Evolutionary conservation across 495 filamentous ascomycete species (phyloP).

Genomic region (Achaetomiella virescens): DNA sequence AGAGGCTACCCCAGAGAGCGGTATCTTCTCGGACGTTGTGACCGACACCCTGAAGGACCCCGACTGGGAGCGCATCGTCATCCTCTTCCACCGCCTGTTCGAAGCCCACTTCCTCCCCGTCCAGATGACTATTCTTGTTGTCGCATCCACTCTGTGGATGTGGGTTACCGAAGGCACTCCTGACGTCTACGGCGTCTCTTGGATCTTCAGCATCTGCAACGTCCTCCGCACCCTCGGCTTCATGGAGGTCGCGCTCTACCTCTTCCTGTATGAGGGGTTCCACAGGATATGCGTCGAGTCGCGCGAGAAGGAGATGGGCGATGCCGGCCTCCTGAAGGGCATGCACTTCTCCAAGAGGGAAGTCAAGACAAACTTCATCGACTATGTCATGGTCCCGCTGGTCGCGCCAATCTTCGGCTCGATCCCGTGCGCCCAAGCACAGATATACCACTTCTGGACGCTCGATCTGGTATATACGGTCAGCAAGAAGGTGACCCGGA

Average conservation of each 20-base stretch:
- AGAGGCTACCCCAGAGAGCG: constrained; percentile 36
- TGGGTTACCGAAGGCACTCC: constrained; percentile 39
- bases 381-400: constrained; percentile 53
- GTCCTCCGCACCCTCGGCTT: constrained; percentile 53
- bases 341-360: constrained; percentile 52
- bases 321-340: constrained; percentile 51
- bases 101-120: constrained; percentile 65
- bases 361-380: constrained; percentile 47
- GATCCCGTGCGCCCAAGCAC: constrained; percentile 56
- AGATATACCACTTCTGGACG: constrained; percentile 61
- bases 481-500: constrained; percentile 54
- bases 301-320: constrained; percentile 57
- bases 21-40: constrained; percentile 44
- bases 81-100: constrained; percentile 55
- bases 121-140: constrained; percentile 54
- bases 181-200: constrained; percentile 44
- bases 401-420: constrained; percentile 57
- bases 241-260: constrained; percentile 51
- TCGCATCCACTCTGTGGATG: constrained; percentile 53
- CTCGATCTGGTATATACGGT: constrained; percentile 59
- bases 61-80: constrained; percentile 40
- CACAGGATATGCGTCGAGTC: constrained; percentile 50
- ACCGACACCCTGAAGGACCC: constrained; percentile 39
- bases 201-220: constrained; percentile 52
- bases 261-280: constrained; percentile 57